Conservation (phyloP, 208 protist species). For the Wallacemonas sp. region DNA sequence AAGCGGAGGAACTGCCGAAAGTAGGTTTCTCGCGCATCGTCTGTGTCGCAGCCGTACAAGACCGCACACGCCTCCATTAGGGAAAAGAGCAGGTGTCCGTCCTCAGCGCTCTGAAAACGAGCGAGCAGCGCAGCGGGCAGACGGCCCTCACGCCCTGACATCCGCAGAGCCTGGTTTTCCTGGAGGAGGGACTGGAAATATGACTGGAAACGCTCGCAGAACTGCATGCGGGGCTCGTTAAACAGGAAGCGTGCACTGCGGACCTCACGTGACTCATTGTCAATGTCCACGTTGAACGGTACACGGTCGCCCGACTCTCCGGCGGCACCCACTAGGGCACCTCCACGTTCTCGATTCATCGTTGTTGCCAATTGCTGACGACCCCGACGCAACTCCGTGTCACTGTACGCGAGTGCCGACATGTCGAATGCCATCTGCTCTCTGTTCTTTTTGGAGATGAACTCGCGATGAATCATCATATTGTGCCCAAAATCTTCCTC, state of each 20-base stretch:
- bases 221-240: constrained; percentile 74
- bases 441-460: constrained; percentile 60
- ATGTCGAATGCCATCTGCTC: constrained; percentile 59
- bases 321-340: constrained; percentile 40
- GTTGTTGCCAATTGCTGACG: constrained; percentile 55
- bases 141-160: background rate
- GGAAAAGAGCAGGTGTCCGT: constrained; percentile 72
- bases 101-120: constrained; percentile 12
- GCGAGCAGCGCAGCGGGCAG: background rate
- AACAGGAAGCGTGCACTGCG: constrained; percentile 79
- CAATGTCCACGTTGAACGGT: constrained; percentile 55
- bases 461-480: constrained; percentile 88
- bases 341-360: constrained; percentile 80
- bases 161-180: background rate
- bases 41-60: constrained; percentile 75
- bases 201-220: constrained; percentile 84
- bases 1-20: constrained; percentile 62
- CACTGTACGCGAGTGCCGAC: constrained; percentile 66
- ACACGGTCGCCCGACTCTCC: constrained; percentile 55
- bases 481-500: constrained; percentile 85
- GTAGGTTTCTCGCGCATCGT: constrained; percentile 59
- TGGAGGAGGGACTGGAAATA: constrained; percentile 53
- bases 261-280: constrained; percentile 62
- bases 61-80: constrained; percentile 88
- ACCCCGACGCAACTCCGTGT: constrained; percentile 60